A percentile compares a stretch with the other conserved stretches of the same genome.
These are phyloP conservation scores for Paecilomyces dactylethromorphus DNA, from an alignment of 2,329 filamentous ascomycete species.

Conservation along the genomic window DNA sequence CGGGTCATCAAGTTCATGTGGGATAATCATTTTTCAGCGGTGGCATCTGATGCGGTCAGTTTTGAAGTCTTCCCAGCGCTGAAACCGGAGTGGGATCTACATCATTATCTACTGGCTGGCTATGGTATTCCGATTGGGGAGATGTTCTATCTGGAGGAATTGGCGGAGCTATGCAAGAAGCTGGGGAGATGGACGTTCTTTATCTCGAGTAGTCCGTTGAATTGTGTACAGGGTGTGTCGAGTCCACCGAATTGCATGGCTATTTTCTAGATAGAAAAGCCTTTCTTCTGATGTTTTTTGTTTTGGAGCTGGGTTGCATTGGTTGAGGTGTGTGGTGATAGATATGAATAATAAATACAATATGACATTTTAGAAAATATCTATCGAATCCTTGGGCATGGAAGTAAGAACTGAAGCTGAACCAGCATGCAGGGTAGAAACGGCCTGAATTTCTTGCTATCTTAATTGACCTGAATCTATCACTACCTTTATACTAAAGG, in stretches of 20 bases:
- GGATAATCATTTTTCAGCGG: constrained; percentile 53
- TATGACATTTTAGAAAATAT: too few species aligned
- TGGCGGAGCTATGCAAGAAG: constrained; percentile 25
- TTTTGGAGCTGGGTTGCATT: background rate
- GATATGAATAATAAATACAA: background rate
- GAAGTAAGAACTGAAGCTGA: too few species aligned
- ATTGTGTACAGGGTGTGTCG: constrained; percentile 31
- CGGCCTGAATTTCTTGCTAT: too few species aligned
- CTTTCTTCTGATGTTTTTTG: background rate
- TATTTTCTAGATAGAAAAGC: constrained; percentile 24
- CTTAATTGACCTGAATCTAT: too few species aligned
- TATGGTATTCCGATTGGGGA: constrained; percentile 35
- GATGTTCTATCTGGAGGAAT: constrained; percentile 33
- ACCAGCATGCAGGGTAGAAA: too few species aligned
- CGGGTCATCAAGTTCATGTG: constrained; percentile 51
- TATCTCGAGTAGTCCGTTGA: constrained; percentile 33
- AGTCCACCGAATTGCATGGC: constrained; percentile 39
- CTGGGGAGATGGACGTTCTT: constrained; percentile 32
- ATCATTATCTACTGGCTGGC: constrained; percentile 29
- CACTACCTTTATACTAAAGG: too few species aligned
- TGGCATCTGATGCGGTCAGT: constrained; percentile 54
- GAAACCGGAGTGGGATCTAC: constrained; percentile 26
- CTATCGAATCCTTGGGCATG: too few species aligned
- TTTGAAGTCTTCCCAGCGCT: constrained; percentile 47
- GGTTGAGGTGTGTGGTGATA: background rate